Evolutionary conservation across 306 rosid species (phyloP).

Genomic region (Vachellia pachyceras): DNA sequence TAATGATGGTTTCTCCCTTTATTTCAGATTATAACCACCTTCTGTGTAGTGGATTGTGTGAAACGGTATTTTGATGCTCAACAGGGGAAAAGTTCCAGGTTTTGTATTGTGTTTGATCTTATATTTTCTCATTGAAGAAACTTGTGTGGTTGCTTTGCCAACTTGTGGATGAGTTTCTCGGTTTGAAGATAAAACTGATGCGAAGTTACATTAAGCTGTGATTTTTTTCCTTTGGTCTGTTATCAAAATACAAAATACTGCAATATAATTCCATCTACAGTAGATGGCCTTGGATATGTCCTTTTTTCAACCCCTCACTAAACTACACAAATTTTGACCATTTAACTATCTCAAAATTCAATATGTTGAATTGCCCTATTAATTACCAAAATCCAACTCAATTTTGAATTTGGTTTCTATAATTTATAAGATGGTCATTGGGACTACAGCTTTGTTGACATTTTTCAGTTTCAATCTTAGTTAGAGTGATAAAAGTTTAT

Average conservation of each 20-base stretch:
- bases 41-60: slow-evolving; percentile 94
- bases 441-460: too few relatives aligned
- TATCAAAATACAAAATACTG: too few relatives aligned
- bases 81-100: slow-evolving; percentile 71
- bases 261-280: too few relatives aligned
- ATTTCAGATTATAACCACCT: slow-evolving; percentile 89
- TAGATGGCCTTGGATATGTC: too few relatives aligned
- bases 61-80: slow-evolving; percentile 81
- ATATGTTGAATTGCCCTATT: not conserved
- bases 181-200: slow-evolving; percentile 17
- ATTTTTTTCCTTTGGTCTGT: too few relatives aligned
- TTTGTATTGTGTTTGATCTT: slow-evolving; percentile 21
- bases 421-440: too few relatives aligned
- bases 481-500: not conserved
- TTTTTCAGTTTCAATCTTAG: not conserved
- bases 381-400: not conserved
- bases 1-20: slow-evolving; percentile 30
- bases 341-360: not conserved
- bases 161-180: slow-evolving; percentile 13
- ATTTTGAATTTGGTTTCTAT: not conserved
- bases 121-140: slow-evolving; percentile 13
- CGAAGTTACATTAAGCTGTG: too few relatives aligned
- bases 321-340: too few relatives aligned
- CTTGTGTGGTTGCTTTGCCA: not conserved
- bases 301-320: too few relatives aligned